A percentile compares a stretch with the other conserved stretches of the same genome.
Evolutionary conservation across 73 alveolate genomes (phyloP).

Genomic region (Breviolum minutum): DNA sequence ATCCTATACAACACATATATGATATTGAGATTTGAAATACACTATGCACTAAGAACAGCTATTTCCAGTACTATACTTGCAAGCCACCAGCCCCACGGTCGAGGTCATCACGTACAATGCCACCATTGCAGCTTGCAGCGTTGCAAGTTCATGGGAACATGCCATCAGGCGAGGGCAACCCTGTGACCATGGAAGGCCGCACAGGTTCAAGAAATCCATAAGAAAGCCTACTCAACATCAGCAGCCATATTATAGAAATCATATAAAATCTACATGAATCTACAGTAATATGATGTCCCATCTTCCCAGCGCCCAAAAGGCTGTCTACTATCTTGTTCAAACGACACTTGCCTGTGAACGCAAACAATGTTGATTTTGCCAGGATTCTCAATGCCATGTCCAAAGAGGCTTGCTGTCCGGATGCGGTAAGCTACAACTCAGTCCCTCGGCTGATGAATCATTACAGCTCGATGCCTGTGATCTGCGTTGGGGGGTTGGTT

Average conservation of each 20-base stretch:
- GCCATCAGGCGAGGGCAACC: not conserved
- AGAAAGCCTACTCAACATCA: not conserved
- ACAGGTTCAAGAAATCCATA: not conserved
- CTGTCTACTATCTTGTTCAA: not conserved
- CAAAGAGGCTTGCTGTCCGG: not conserved
- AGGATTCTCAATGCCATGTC: constrained; percentile 15
- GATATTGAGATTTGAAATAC: too few relatives aligned
- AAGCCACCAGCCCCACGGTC: not conserved
- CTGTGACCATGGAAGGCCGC: not conserved
- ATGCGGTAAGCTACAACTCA: constrained; percentile 64
- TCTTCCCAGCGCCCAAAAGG: not conserved
- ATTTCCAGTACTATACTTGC: too few relatives aligned
- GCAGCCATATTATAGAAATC: not conserved
- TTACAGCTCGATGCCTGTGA: too few relatives aligned
- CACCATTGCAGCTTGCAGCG: constrained; percentile 43
- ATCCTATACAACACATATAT: too few relatives aligned
- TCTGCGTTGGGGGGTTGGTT: not conserved
- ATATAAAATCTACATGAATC: not conserved
- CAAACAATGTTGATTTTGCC: not conserved
- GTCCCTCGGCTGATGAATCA: not conserved
- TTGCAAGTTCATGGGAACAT: not conserved
- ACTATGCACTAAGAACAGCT: too few relatives aligned
- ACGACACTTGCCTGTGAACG: too few relatives aligned
- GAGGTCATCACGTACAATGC: constrained; percentile 46
- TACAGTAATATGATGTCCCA: not conserved